Conservation (phyloP, 1,284 basidiomycete species). For the Malassezia equina region DNA sequence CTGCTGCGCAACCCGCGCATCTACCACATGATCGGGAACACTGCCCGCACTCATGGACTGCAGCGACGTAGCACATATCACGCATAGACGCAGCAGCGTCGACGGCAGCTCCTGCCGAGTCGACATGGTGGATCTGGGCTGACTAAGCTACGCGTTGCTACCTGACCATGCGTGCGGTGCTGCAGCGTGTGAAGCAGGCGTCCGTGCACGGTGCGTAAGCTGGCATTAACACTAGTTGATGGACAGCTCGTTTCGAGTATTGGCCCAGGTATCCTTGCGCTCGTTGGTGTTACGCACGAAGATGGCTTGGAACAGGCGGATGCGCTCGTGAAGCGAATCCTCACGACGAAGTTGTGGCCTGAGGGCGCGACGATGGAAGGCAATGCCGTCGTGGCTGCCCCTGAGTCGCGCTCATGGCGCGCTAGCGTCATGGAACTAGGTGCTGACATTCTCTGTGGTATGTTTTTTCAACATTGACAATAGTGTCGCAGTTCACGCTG, state of each 20-base stretch:
- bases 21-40: slow-evolving; percentile 3
- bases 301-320: slow-evolving; percentile 35
- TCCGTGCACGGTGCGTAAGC: slow-evolving; percentile 35
- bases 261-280: slow-evolving; percentile 39
- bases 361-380: slow-evolving; percentile 14
- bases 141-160: slow-evolving; percentile 2
- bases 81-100: slow-evolving; percentile 31
- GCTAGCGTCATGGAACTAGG: slow-evolving; percentile 33
- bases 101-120: slow-evolving; percentile 23
- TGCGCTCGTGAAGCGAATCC: slow-evolving; percentile 28
- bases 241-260: slow-evolving; percentile 38
- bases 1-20: slow-evolving; percentile 11
- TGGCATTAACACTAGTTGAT: slow-evolving; percentile 21
- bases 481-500: slow-evolving; percentile 44
- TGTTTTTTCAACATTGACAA: background rate
- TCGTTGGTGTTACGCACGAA: slow-evolving; percentile 34
- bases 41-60: slow-evolving; percentile 24
- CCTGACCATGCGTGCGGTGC: slow-evolving; percentile 31
- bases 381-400: background rate
- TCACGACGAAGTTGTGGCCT: slow-evolving; percentile 39
- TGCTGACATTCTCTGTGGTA: slow-evolving; percentile 39
- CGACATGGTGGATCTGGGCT: background rate
- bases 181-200: slow-evolving; percentile 44
- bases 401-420: slow-evolving; percentile 36
- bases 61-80: slow-evolving; percentile 37